Base-by-base conservation (phyloP, 1,284 basidiomycete species). In the Austroboletus novae-zelandiae region DNA sequence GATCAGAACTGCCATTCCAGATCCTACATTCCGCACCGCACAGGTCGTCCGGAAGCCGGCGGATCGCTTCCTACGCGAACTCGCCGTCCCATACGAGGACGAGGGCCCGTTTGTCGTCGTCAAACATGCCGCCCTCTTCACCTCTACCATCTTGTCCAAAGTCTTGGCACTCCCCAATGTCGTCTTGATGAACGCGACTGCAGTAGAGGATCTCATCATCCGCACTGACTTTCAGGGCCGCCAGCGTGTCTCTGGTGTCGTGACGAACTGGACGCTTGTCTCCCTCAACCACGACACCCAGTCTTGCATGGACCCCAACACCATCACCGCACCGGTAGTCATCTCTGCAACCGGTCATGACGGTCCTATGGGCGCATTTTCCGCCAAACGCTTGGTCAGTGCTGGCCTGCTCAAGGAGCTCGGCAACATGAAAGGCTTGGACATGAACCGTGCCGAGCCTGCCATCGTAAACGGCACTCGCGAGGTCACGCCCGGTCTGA, bases 251-350 rank as follows among this genome's bases (percentile, higher is more conserved):
- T 79, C 86, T n/a, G 91, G 89, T 35, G 88, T 92, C 27, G 89
- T 92, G 6, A 88, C 86, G 48, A 92, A 93, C 77, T 93, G 86
- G 86, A 91, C 87, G 25, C 79, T 91, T 47, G 89, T 91, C 50
- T 80, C 86, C 14, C 78, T 91, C 52, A 89, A 90, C 70, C 88
- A 91, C 66, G 86, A 87, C 62, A 86, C 84, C 52, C 86, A 91
- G 69, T 84, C 79, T 27, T 92, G 89, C 78, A 92, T 92, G 89
- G 90, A 92, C 68, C 89, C 89, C 30, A 86, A 88, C 70, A 89
- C 87, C 34, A 86, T 91, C 68, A 90, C 86, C 29, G 85, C 86
- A 1, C 89, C 89, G 1, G 74, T 92, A n/a, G 72, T 90, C 57
- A 71, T 87, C 45, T 80, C 79, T 37, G 82, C 83, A 17, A 86